These are phyloP conservation scores for Ziziphus jujuba DNA, from an alignment of 306 rosid species.

Conservation along the genomic window DNA sequence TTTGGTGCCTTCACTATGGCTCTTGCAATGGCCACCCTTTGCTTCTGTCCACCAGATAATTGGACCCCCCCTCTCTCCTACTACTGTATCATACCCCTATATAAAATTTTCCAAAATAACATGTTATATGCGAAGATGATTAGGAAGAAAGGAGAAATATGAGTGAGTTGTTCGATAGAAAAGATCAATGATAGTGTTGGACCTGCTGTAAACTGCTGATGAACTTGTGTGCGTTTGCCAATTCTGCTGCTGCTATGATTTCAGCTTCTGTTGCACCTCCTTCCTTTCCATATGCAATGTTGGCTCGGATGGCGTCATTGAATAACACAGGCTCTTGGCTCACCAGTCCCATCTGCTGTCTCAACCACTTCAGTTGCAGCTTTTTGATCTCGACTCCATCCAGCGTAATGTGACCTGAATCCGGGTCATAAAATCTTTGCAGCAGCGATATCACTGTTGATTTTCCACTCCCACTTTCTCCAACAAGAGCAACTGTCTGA, in stretches of 20 bases:
- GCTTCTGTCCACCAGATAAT: slow-evolving; percentile 82
- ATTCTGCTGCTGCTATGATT: slow-evolving; percentile 62
- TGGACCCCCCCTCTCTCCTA: slow-evolving; percentile 79
- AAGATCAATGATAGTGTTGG: background rate
- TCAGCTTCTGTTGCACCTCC: slow-evolving; percentile 57
- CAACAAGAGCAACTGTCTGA: slow-evolving; percentile 79
- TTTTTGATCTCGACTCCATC: slow-evolving; percentile 61
- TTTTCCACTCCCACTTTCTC: slow-evolving; percentile 89
- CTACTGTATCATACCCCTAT: slow-evolving; percentile 68
- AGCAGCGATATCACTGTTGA: slow-evolving; percentile 72
- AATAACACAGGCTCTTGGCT: slow-evolving; percentile 78
- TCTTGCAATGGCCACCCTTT: slow-evolving; percentile 73
- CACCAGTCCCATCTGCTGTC: slow-evolving; percentile 77
- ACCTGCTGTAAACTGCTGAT: slow-evolving; percentile 68
- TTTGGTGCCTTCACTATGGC: slow-evolving; percentile 69
- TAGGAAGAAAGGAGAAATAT: background rate
- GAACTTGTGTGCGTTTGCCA: slow-evolving; percentile 76
- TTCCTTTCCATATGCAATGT: slow-evolving; percentile 68
- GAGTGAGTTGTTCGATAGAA: background rate
- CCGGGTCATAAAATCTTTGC: slow-evolving; percentile 73
- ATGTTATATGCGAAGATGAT: too few relatives aligned
- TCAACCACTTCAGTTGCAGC: slow-evolving; percentile 67
- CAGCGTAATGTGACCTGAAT: slow-evolving; percentile 60
- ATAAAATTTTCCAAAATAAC: background rate
- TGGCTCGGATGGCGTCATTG: slow-evolving; percentile 74